A percentile compares a stretch with the other conserved stretches of the same genome.
phyloP scores from a whole-genome alignment of 2,329 filamentous ascomycete genomes.

The Phoma herbarum region DNA sequence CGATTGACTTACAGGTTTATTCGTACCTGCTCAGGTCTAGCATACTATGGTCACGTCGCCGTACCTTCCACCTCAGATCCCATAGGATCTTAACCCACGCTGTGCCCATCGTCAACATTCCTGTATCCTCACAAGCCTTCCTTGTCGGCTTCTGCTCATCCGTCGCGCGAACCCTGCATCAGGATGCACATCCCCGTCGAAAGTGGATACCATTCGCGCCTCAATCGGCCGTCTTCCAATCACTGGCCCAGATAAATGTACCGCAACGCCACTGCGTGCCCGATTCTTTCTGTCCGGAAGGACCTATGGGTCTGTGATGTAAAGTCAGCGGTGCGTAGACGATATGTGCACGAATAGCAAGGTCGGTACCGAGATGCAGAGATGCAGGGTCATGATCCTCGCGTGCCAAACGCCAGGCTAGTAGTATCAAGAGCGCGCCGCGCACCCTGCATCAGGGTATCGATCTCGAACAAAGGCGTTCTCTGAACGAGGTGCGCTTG shows the following conservation, averaged over 20 bases:
- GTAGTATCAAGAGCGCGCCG: background rate
- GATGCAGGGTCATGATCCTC: background rate
- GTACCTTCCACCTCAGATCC: background rate
- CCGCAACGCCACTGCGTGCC: slow-evolving; percentile 86
- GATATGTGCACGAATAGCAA: background rate
- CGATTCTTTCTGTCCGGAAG: slow-evolving; percentile 83
- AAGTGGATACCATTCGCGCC: slow-evolving; percentile 3
- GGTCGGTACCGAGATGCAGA: background rate
- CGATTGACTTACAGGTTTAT: too few species aligned
- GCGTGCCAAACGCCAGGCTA: background rate
- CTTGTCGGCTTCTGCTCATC: background rate
- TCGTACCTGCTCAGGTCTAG: too few species aligned
- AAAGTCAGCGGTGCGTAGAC: slow-evolving; percentile 1
- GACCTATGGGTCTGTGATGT: slow-evolving; percentile 73
- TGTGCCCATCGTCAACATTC: background rate
- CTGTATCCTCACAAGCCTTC: background rate
- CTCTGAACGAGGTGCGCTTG: background rate
- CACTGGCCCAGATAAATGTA: slow-evolving; percentile 79
- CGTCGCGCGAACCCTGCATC: background rate
- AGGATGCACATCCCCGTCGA: slow-evolving; percentile 1
- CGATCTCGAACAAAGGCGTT: slow-evolving; percentile 6
- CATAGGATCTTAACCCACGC: background rate
- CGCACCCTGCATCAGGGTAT: slow-evolving; percentile 1
- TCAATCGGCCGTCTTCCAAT: slow-evolving; percentile 60
- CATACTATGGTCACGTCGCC: background rate